phyloP scores from a whole-genome alignment of 805 yeast species.

The Nakazawaea ishiwadae region DNA sequence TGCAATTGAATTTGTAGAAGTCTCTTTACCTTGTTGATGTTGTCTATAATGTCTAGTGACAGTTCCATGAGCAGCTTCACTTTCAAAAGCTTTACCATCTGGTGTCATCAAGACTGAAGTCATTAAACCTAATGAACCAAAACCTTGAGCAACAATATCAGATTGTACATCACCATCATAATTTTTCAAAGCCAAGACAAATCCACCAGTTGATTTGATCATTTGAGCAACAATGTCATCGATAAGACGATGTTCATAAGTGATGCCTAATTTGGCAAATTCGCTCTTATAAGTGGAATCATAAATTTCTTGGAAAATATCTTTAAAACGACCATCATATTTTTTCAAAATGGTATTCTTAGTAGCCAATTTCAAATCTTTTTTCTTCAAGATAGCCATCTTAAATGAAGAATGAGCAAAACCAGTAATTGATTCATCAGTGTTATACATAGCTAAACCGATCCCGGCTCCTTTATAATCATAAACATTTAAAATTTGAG shows the following conservation, averaged over 20 bases:
- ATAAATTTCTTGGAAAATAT: conserved; percentile 66
- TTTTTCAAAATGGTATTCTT: conserved; percentile 79
- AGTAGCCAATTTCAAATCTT: conserved; percentile 67
- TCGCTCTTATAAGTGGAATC: conserved; percentile 50
- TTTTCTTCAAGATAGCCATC: conserved; percentile 58
- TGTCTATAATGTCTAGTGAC: conserved; percentile 84
- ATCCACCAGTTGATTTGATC: conserved; percentile 83
- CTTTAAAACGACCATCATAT: conserved; percentile 81
- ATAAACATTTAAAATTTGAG: conserved; percentile 47
- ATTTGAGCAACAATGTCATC: conserved; percentile 90
- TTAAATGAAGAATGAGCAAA: conserved; percentile 80
- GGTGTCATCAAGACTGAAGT: conserved; percentile 80
- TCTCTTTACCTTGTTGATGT: conserved; percentile 76
- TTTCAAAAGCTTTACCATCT: conserved; percentile 81
- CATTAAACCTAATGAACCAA: conserved; percentile 81
- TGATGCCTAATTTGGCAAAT: conserved; percentile 57
- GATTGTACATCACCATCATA: conserved; percentile 86
- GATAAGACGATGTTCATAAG: conserved; percentile 77
- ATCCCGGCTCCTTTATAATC: conserved; percentile 68
- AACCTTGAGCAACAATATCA: conserved; percentile 84
- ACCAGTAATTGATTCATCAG: conserved; percentile 70
- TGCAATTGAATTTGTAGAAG: conserved; percentile 82
- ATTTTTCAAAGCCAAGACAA: conserved; percentile 74
- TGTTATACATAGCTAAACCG: conserved; percentile 79
- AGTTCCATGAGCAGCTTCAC: conserved; percentile 87